Base-by-base conservation (phyloP, 768 basidiomycete genomes). In the Xerocomellus chrysenteron region DNA sequence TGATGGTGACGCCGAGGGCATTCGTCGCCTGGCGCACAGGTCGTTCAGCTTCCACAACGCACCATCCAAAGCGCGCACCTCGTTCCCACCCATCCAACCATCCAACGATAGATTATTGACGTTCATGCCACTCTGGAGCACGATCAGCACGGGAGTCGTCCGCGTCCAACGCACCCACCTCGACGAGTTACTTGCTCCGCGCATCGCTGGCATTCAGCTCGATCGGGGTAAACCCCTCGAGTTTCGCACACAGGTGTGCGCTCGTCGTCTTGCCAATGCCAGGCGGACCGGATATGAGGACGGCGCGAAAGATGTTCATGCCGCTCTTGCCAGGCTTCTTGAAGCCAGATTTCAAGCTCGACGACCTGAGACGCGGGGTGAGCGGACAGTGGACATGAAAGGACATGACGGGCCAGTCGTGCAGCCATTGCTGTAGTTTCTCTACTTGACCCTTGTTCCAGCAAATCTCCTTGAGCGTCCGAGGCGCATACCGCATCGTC, bases 181-280 rank as follows among this genome's bases (percentile, higher is more conserved):
- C 95, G 24, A 98, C 87, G 37, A 99, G 83, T 73, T 96, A 97
- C 79, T 98, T 98, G 70, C 94, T 98, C 57, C 97, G 78, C 2
- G 90, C 81, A 64, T 98, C 97, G 72, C 94, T 96, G 2, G 97
- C 97, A 66, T 99, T 99, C 55, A 98, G 77, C 68, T 99, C 97
- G 55, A 99, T 92, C 1, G 95, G 90, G 2, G 87, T 92, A 63
- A 88, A 97, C 0, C 95, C 96, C 30, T 83, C 92, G n/a, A 91
- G 73, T 66, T 90, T 89, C 2, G 95, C 95, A 62, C 90, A 88
- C 30, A 99, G 68, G 73, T 99, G 97, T 3, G 96, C 97, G 57
- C 89, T 88, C 1, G 94, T 97, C 4, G 97, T 99, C 76, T 98
- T 99, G 24, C 96, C 97, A 50, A 98, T 97, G 9, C 97, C 97